Conservation (phyloP, 208 protist genomes). For the Lotmaria passim region DNA sequence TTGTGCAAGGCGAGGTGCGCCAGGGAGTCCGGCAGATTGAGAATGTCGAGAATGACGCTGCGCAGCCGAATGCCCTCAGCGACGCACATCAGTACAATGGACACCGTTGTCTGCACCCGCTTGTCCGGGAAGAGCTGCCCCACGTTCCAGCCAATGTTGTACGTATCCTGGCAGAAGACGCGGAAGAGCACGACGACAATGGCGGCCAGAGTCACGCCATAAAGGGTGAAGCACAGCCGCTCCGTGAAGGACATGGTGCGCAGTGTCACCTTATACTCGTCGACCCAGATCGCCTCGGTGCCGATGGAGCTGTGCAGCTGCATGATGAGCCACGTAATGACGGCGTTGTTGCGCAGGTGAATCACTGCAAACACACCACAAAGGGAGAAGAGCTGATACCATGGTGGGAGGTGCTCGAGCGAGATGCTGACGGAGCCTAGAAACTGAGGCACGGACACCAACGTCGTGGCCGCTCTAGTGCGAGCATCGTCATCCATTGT, state of each 20-base stretch:
- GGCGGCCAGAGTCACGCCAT: slow-evolving; percentile 67
- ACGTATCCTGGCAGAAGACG: slow-evolving; percentile 58
- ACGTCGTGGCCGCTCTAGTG: not conserved
- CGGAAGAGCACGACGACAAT: slow-evolving; percentile 52
- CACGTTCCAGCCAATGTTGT: slow-evolving; percentile 44
- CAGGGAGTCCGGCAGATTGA: slow-evolving; percentile 35
- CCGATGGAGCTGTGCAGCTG: slow-evolving; percentile 83
- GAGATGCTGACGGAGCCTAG: slow-evolving; percentile 75
- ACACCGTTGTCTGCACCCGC: slow-evolving; percentile 30
- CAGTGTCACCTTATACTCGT: slow-evolving; percentile 68
- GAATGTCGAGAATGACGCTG: slow-evolving; percentile 31
- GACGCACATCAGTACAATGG: slow-evolving; percentile 46
- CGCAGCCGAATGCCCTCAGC: slow-evolving; percentile 42
- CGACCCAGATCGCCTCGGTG: slow-evolving; percentile 76
- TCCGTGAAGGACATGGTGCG: slow-evolving; percentile 87
- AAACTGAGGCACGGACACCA: slow-evolving; percentile 35
- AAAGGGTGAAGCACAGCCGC: slow-evolving; percentile 84
- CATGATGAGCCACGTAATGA: slow-evolving; percentile 76
- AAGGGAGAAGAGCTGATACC: slow-evolving; percentile 79
- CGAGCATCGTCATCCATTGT: slow-evolving; percentile 14
- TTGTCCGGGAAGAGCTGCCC: slow-evolving; percentile 61
- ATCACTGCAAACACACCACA: slow-evolving; percentile 72
- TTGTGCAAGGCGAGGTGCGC: slow-evolving; percentile 35
- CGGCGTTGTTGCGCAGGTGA: slow-evolving; percentile 68
- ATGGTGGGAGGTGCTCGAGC: slow-evolving; percentile 78